Percentiles rank a stretch among this genome's conserved stretches.
Conservation (phyloP, 192 early-diverging fungal genomes). For the Coemansia sp. region DNA sequence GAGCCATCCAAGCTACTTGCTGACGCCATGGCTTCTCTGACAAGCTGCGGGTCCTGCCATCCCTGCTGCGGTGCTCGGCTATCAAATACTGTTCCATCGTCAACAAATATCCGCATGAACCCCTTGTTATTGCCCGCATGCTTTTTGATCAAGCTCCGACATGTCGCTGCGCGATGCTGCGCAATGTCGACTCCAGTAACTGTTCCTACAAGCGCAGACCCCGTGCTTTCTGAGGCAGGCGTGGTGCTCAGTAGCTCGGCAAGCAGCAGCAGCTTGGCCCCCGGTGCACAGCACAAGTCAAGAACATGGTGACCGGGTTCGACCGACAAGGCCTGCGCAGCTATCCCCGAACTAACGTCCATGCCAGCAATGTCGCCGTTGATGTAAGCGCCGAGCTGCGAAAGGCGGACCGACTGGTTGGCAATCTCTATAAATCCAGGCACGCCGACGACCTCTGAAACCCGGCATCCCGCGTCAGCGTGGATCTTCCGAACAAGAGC, state of each 20-base stretch:
- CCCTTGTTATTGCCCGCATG: constrained; percentile 49
- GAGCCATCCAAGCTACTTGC: neutral
- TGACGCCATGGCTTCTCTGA: neutral
- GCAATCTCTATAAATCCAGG: constrained; percentile 58
- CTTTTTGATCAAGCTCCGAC: constrained; percentile 69
- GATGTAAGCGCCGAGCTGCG: constrained; percentile 49
- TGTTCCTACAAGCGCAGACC: constrained; percentile 53
- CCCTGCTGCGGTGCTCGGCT: constrained; percentile 57
- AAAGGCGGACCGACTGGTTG: constrained; percentile 45
- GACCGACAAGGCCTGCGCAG: constrained; percentile 71
- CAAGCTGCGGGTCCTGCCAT: constrained; percentile 32
- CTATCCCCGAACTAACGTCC: constrained; percentile 82
- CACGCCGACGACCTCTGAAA: constrained; percentile 48
- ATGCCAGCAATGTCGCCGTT: constrained; percentile 61
- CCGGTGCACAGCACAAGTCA: constrained; percentile 85
- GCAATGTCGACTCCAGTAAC: constrained; percentile 92
- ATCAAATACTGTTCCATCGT: constrained; percentile 79
- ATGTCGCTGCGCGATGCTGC: constrained; percentile 65
- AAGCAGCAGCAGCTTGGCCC: constrained; percentile 82
- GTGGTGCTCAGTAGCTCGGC: constrained; percentile 55
- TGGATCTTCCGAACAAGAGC: constrained; percentile 37
- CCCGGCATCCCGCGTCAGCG: constrained; percentile 49
- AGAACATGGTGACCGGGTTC: constrained; percentile 78
- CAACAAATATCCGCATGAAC: constrained; percentile 64
- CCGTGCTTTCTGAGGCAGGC: neutral